Conservation (phyloP, 345 rosid genomes). For the Clausena lansium region DNA sequence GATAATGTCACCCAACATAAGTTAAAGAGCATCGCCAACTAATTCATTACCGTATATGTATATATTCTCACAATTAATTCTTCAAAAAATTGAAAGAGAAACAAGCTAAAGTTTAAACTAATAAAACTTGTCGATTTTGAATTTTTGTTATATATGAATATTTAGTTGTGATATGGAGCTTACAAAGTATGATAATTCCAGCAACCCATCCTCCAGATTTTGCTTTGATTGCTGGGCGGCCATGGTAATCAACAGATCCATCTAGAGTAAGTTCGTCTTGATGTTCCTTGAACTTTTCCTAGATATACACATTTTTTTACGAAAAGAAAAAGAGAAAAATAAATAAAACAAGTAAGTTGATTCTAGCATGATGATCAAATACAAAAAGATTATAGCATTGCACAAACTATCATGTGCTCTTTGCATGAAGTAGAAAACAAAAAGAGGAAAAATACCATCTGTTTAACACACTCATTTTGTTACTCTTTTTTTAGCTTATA, state of each 20-base stretch:
- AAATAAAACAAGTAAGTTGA: background rate
- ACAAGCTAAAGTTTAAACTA: no score
- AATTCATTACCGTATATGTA: no score
- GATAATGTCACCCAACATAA: no score
- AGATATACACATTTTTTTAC: background rate
- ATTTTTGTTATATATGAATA: no score
- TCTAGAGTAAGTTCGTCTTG: conserved; percentile 57
- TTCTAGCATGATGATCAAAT: background rate
- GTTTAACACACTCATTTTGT: background rate
- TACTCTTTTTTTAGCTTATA: background rate
- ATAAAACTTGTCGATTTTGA: no score
- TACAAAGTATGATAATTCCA: conserved; percentile 75
- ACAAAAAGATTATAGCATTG: conserved; percentile 1
- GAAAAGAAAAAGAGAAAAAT: background rate
- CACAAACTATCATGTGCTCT: background rate
- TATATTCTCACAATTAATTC: no score
- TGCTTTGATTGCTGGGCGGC: conserved; percentile 60
- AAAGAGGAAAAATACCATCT: background rate
- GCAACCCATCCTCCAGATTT: conserved; percentile 82
- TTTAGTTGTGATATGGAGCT: conserved; percentile 20
- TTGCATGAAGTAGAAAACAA: background rate
- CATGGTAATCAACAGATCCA: conserved; percentile 72
- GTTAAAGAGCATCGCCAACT: no score
- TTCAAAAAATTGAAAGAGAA: no score
- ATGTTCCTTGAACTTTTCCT: conserved; percentile 45